Base-by-base conservation (phyloP, 306 rosid genomes). In the Corylus avellana region DNA sequence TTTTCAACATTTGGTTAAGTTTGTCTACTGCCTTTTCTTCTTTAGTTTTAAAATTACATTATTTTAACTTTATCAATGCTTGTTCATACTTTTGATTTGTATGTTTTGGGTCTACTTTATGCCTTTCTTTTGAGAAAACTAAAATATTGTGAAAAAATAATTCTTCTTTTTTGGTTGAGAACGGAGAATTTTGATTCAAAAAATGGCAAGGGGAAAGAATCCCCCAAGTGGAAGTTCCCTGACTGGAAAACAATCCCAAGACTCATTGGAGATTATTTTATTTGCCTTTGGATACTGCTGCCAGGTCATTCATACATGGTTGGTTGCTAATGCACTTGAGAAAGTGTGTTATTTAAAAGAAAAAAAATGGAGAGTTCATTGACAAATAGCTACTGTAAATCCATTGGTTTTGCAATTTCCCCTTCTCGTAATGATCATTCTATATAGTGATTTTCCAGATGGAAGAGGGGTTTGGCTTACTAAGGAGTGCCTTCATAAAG, bases 381-480 rank as follows among this genome's bases (percentile, higher is more conserved):
- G 72, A 18, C 72, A 29, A 39, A 66, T 37, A 66, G 39, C 29
- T 16, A 72, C 8, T 11, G 32, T 73, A 68, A 61, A 79, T 79
- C 46, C 68, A 35, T 17, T 48, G 67, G 63, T 74, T 82, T 72
- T 75, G 63, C 76, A 51, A 72, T 72, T 72, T 42, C 67, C 20
- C 5, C 59, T 71, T 54, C 16, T 77, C 66, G 48, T 56, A 66
- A 47, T 74, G 57, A 74, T 79, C 39, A 74, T 75, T 71, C 25
- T 76, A 78, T 74, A 46, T 56, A 18, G 39, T 62, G 53, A 32
- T 69, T 84, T 86, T 88, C 84, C 92, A 92, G 98, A 77, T 94
- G 94, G 97, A 86, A 80, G 94, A 87, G 85, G 97, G 87, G n/a
- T 92, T 85, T 77, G 25, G 51, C 73, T 79, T 92, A 87, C 85